phyloP scores from a whole-genome alignment of 768 basidiomycete species.

The Hypholoma fasciculare region DNA sequence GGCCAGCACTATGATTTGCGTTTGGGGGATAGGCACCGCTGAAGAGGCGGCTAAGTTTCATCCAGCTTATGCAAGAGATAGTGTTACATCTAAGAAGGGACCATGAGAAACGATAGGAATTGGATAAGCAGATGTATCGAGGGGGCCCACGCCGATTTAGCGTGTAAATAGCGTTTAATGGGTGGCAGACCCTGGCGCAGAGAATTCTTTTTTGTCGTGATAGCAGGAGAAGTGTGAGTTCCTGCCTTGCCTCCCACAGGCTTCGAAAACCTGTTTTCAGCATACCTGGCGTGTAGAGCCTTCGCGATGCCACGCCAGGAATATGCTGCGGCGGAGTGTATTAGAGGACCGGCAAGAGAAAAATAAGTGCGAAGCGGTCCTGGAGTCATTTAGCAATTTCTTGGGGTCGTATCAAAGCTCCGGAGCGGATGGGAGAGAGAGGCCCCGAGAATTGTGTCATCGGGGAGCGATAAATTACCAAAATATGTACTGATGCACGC shows the following conservation, averaged over 20 bases:
- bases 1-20: background rate
- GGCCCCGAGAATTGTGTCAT: background rate
- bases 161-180: conserved; percentile 14
- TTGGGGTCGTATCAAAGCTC: background rate
- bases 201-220: too few species aligned
- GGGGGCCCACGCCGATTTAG: conserved; percentile 1
- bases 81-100: background rate
- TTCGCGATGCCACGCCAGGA: conserved; percentile 7
- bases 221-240: background rate
- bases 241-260: background rate
- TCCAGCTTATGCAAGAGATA: background rate
- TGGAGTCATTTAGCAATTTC: background rate
- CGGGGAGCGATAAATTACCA: background rate
- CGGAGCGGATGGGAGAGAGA: background rate
- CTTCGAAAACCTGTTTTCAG: background rate
- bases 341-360: background rate
- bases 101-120: background rate
- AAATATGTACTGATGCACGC: too few species aligned
- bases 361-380: background rate
- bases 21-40: background rate
- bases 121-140: background rate
- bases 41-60: background rate
- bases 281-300: conserved; percentile 1
- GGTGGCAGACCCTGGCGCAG: background rate
- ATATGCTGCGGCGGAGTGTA: background rate